Conservation (phyloP, 352 stramenopile genomes). For the Aphanomyces stellatus region DNA sequence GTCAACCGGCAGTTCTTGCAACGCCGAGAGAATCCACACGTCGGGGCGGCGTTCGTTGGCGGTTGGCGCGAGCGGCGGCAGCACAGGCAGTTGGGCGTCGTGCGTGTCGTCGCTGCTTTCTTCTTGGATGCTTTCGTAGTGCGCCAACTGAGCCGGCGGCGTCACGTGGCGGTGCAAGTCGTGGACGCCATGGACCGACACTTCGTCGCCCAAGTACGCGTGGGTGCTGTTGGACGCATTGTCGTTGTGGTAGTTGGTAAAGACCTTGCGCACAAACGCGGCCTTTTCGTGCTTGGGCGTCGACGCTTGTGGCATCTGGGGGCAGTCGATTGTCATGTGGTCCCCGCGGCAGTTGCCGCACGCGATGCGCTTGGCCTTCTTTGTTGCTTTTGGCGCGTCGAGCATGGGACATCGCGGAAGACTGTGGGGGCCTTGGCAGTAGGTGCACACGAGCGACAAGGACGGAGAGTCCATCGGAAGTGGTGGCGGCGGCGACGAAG, state of each 20-base stretch:
- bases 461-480: too few species aligned
- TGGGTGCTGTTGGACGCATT: slow-evolving; percentile 78
- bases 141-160: not conserved
- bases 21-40: slow-evolving; percentile 16
- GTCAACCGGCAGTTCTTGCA: not conserved
- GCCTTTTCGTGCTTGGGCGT: slow-evolving; percentile 33
- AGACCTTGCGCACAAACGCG: slow-evolving; percentile 76
- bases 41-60: not conserved
- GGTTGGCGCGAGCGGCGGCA: slow-evolving; percentile 19
- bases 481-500: not conserved
- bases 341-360: slow-evolving; percentile 77
- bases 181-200: slow-evolving; percentile 61
- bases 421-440: slow-evolving; percentile 73
- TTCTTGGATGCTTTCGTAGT: slow-evolving; percentile 1
- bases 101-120: not conserved
- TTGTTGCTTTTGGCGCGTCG: not conserved
- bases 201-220: slow-evolving; percentile 75
- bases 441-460: slow-evolving; percentile 59
- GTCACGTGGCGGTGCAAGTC: slow-evolving; percentile 23
- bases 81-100: too few species aligned
- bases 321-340: slow-evolving; percentile 76
- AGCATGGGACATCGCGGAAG: slow-evolving; percentile 66
- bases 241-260: slow-evolving; percentile 80
- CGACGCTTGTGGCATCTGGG: slow-evolving; percentile 36
- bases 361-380: slow-evolving; percentile 35